Conservation (phyloP, 139 green algal species). For the Monoraphidium neglectum region DNA sequence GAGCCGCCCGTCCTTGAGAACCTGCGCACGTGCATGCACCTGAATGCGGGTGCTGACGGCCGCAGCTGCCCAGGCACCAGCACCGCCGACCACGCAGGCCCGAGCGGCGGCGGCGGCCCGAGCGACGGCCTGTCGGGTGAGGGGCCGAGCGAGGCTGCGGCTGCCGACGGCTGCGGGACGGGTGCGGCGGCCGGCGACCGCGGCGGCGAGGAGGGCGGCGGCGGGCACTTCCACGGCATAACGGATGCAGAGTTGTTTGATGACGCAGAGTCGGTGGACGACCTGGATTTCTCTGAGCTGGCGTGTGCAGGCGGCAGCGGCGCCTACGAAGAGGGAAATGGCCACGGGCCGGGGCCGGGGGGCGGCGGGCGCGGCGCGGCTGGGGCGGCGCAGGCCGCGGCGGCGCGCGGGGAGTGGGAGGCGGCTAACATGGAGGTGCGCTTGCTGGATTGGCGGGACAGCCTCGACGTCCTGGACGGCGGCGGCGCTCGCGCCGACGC, state of each 20-base stretch:
- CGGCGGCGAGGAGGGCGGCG: neutral
- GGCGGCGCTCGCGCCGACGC: neutral
- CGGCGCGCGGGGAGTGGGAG: constrained; percentile 41
- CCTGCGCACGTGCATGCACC: constrained; percentile 59
- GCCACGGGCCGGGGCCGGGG: too few species aligned
- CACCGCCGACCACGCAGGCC: neutral
- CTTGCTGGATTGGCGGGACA: constrained; percentile 62
- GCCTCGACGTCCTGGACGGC: constrained; percentile 10
- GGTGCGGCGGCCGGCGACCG: neutral
- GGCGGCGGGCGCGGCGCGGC: too few species aligned
- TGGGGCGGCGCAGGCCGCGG: too few species aligned
- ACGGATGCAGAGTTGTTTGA: constrained; percentile 50
- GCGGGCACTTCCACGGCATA: neutral
- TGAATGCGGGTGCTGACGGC: too few species aligned
- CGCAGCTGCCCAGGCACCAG: too few species aligned
- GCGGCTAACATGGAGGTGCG: constrained; percentile 58
- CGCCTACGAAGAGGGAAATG: neutral
- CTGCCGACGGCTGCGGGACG: neutral
- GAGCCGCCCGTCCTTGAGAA: constrained; percentile 68
- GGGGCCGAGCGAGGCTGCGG: too few species aligned
- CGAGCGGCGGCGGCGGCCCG: neutral
- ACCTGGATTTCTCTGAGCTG: constrained; percentile 24
- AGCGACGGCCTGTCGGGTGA: neutral
- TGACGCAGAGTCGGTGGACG: constrained; percentile 49
- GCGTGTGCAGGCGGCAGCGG: neutral